These are phyloP conservation scores for Lipomyces orientalis DNA, from an alignment of 805 yeast species.

Conservation along the genomic window DNA sequence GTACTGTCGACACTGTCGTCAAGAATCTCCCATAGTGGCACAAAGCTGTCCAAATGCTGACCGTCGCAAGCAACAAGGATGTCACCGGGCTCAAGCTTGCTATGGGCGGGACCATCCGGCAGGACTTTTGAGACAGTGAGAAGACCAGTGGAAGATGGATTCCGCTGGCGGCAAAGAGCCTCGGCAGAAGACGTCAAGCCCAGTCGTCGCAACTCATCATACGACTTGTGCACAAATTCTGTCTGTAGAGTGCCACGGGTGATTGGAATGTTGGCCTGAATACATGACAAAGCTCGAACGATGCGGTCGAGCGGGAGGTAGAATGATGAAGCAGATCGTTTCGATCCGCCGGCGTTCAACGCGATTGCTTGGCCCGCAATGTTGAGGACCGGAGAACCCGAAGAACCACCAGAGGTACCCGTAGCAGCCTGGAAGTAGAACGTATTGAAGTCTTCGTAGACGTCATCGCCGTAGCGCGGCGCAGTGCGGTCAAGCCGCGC, in stretches of 20 bases:
- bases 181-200: slow-evolving; percentile 29
- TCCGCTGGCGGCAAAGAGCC: slow-evolving; percentile 26
- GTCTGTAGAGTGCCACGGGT: slow-evolving; percentile 36
- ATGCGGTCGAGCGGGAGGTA: slow-evolving; percentile 35
- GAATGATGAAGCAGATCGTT: slow-evolving; percentile 36
- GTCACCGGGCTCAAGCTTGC: slow-evolving; percentile 35
- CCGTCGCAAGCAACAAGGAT: slow-evolving; percentile 32
- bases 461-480: slow-evolving; percentile 35
- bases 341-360: slow-evolving; percentile 35
- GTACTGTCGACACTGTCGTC: slow-evolving; percentile 20
- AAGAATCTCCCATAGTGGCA: slow-evolving; percentile 28
- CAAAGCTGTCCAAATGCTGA: slow-evolving; percentile 23
- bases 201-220: slow-evolving; percentile 34
- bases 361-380: slow-evolving; percentile 37
- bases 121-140: slow-evolving; percentile 31
- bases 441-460: slow-evolving; percentile 36
- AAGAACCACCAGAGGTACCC: slow-evolving; percentile 37
- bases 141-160: slow-evolving; percentile 24
- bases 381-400: slow-evolving; percentile 37
- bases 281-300: slow-evolving; percentile 31
- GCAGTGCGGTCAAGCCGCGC: slow-evolving; percentile 36
- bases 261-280: slow-evolving; percentile 25
- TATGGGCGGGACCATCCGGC: slow-evolving; percentile 34
- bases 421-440: slow-evolving; percentile 38
- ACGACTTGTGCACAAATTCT: slow-evolving; percentile 32